These are phyloP conservation scores for Pulicaria dysenterica DNA, from an alignment of 129 eudicot genomes.

Conservation along the genomic window DNA sequence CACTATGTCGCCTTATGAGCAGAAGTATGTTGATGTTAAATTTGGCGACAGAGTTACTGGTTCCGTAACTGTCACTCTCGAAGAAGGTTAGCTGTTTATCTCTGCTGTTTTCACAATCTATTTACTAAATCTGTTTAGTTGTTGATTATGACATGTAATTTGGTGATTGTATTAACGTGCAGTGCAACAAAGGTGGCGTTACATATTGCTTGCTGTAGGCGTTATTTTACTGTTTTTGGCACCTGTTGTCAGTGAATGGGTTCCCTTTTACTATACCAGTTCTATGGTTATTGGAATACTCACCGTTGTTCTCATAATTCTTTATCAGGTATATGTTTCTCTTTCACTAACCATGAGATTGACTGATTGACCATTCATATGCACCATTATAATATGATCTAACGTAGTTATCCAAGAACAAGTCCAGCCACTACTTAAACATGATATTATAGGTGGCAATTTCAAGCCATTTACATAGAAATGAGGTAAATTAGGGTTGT, in stretches of 20 bases:
- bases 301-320: constrained; percentile 75
- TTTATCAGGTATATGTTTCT: constrained; percentile 74
- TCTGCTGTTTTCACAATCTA: not conserved
- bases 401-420: too few species aligned
- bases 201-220: constrained; percentile 65
- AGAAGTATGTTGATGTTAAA: constrained; percentile 70
- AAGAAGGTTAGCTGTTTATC: constrained; percentile 64
- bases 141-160: constrained; percentile 13
- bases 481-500: too few species aligned
- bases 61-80: constrained; percentile 58
- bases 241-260: constrained; percentile 85
- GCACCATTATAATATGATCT: too few species aligned
- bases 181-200: constrained; percentile 84
- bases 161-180: constrained; percentile 29
- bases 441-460: too few species aligned
- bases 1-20: constrained; percentile 69
- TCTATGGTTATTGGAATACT: constrained; percentile 82
- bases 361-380: not conserved
- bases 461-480: too few species aligned
- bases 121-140: not conserved
- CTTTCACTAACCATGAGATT: not conserved
- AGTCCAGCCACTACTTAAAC: too few species aligned
- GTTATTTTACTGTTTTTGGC: constrained; percentile 58
- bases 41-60: constrained; percentile 55
- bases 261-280: constrained; percentile 90